Base-by-base conservation (phyloP, 805 yeast genomes). In the Ogataea sp. region DNA sequence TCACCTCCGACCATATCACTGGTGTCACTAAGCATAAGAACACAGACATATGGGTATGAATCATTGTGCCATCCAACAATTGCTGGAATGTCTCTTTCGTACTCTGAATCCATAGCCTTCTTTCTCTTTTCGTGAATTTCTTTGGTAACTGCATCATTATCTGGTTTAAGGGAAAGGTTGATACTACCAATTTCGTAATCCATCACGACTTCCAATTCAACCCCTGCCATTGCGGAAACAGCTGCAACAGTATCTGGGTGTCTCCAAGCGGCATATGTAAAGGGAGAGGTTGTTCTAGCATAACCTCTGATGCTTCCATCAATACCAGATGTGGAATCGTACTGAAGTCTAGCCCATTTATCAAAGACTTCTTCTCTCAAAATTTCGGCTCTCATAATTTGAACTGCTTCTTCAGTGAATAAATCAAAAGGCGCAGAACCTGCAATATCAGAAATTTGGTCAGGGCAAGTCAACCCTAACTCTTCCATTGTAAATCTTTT, bases 1-100 rank as follows among this genome's bases (percentile, higher is more conserved):
- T 75, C 81, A 36, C 82, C 82, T 20, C 82, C 82, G 52, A 70
- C 59, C 81, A 76, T 75, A 34, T 63, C 56, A 3, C 68, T 46
- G 7, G 83, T 77, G 50, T 75, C 80, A 23, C 76, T 69, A 34
- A 77, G 51, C 83, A 77, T 77, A 43, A 76, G 61, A 14, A 77
- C 83, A 55, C 81, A 77, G 17, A 76, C 81, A 51, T 73, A 75
- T n/a, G 81, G 82, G 40, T 74, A 75, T 13, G 78, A 68, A 51
- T 77, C 83, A 38, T 61, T 54, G 59, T 77, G 83, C 83, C 83
- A 77, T 23, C 75, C 73, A 26, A 75, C 80, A 33, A 75, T 65
- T 18, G 77, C 80, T 13, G 76, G 75, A 36, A 73, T 64, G 29
- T 68, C 67, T 5, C 53, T 57, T 26, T 55, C 56, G 38, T 38